phyloP scores from a whole-genome alignment of 2,329 filamentous ascomycete species.

The Lachnum nothofagi region DNA sequence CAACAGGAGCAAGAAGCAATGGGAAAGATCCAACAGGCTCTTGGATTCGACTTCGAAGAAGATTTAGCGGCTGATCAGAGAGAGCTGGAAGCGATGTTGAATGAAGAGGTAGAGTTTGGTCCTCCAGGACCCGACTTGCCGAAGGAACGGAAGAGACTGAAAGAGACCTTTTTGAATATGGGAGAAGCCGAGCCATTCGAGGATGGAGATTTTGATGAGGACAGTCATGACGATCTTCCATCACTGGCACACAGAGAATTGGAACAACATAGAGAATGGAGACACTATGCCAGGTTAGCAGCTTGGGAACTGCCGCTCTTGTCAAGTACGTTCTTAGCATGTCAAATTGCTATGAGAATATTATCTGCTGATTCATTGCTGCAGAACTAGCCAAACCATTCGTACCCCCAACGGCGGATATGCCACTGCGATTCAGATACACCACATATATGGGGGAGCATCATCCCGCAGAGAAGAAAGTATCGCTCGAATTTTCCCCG shows the following conservation, averaged over 20 bases:
- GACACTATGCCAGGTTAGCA: constrained; percentile 79
- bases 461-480: constrained; percentile 88
- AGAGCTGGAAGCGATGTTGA: constrained; percentile 9
- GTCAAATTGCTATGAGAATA: background rate
- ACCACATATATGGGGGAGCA: constrained; percentile 93
- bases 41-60: constrained; percentile 5
- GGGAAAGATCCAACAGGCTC: background rate
- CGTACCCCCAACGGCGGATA: constrained; percentile 57
- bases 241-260: constrained; percentile 79
- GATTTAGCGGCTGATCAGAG: constrained; percentile 1
- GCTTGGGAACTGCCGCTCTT: constrained; percentile 96
- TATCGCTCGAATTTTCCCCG: constrained; percentile 84
- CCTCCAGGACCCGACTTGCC: constrained; percentile 4
- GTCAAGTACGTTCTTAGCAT: constrained; percentile 59
- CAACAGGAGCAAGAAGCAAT: background rate
- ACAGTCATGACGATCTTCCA: constrained; percentile 78
- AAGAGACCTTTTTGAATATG: constrained; percentile 32
- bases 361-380: constrained; percentile 16
- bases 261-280: constrained; percentile 79
- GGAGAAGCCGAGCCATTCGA: constrained; percentile 30
- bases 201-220: constrained; percentile 32
- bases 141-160: constrained; percentile 21
- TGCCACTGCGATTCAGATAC: constrained; percentile 88
- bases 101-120: constrained; percentile 10
- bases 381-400: constrained; percentile 81